Base-by-base conservation (phyloP, 148 eudicot genomes). In the Hydrangea macrophylla region DNA sequence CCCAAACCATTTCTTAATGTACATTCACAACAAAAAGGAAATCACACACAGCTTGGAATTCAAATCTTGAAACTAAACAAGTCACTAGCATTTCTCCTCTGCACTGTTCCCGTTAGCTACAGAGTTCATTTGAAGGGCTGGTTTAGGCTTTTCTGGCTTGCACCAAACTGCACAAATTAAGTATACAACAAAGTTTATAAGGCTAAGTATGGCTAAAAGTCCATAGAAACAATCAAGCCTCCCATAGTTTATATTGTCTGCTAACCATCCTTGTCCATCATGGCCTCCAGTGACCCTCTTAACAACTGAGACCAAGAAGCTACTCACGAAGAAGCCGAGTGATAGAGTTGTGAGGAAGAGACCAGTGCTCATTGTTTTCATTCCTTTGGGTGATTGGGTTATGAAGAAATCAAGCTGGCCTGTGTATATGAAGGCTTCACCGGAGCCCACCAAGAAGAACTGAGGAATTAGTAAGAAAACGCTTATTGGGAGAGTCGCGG, bases 301-400 rank as follows among this genome's bases (percentile, higher is more conserved):
- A 5, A 90, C 85, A 37, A 88, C 32, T 0, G 86, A 77, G 15
- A 88, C 94, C 51, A 90, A 68, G 61, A 88, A 78, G 62, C 89
- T 88, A 54, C 97, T 90, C 9, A 90, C 64, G 74, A 88, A 90
- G 82, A 86, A 90, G 0, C 93, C 96, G 4, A 88, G 76, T 0
- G 96, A 83, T 0, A 90, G 57, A 0, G 96, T 88, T 5, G 90
- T 84, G 0, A 90, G 74, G 72, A 90, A 90, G 15, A 90, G 81
- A 4, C 91, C 91, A 4, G 97, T 88, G 88, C 97, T 90, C 89
- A 90, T 84, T 0, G 97, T 86, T 67, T 90, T 90, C 97, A 90
- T 90, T 7, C 85, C 79, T 62, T 88, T 90, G 2, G 97, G 94
- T 6, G 93, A 83, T 33, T 84, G 83, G 0, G 88, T 90, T 18